These are phyloP conservation scores for Cadophora malorum DNA, from an alignment of 2,329 filamentous ascomycete species.

Conservation along the genomic window DNA sequence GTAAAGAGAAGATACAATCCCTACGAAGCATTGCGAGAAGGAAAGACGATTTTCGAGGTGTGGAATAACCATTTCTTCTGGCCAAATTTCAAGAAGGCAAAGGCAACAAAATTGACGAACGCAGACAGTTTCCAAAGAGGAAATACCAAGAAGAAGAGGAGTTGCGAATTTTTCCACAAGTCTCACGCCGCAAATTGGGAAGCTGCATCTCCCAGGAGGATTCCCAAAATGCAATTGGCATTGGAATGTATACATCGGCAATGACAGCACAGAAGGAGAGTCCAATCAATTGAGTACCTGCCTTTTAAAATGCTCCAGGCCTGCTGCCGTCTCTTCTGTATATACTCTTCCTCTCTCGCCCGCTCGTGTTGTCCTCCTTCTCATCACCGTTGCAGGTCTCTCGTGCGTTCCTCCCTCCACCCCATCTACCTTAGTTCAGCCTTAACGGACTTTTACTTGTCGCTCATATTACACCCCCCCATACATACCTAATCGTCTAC, in stretches of 20 bases:
- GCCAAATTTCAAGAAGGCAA: background rate
- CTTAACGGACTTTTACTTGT: too few relatives aligned
- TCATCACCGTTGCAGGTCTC: too few relatives aligned
- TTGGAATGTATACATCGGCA: background rate
- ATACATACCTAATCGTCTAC: background rate
- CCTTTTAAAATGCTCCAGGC: background rate
- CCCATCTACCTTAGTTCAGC: too few relatives aligned
- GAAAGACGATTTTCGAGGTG: background rate
- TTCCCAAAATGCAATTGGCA: background rate
- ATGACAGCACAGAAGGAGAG: background rate
- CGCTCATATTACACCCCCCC: too few relatives aligned
- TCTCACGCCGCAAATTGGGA: background rate
- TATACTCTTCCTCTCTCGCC: too few relatives aligned
- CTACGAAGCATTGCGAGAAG: conserved; percentile 16
- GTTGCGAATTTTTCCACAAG: background rate
- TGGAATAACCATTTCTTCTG: background rate
- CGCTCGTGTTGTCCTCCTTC: too few relatives aligned
- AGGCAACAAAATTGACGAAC: background rate
- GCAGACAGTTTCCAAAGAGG: background rate
- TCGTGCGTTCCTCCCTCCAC: too few relatives aligned
- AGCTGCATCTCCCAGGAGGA: background rate
- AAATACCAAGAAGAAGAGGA: background rate
- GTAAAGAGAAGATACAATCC: background rate
- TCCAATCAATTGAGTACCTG: background rate
- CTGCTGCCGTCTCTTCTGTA: too few relatives aligned